Percentiles rank a stretch among this genome's conserved stretches.
phyloP scores from a whole-genome alignment of 2,329 filamentous ascomycete genomes.

The Botrytis sinoallii region DNA sequence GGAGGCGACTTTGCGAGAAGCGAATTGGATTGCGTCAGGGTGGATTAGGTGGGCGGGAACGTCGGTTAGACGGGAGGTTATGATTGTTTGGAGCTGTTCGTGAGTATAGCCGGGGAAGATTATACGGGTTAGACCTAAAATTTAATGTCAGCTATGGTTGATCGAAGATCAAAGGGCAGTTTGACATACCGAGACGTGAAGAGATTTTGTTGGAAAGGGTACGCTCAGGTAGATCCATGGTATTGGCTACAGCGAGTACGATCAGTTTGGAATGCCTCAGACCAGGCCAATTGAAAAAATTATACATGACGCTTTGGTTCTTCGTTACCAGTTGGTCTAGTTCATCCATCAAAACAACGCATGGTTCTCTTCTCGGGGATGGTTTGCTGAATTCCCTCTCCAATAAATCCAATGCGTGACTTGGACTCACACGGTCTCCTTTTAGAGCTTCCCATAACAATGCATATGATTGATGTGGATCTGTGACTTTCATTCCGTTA shows the following conservation, averaged over 20 bases:
- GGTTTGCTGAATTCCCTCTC: slow-evolving; percentile 92
- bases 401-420: slow-evolving; percentile 85
- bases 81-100: slow-evolving; percentile 95
- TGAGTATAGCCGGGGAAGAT: slow-evolving; percentile 98
- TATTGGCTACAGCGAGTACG: slow-evolving; percentile 95
- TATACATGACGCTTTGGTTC: slow-evolving; percentile 99
- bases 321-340: slow-evolving; percentile 96
- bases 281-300: slow-evolving; percentile 99
- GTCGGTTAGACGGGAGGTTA: slow-evolving; percentile 85
- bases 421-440: slow-evolving; percentile 85
- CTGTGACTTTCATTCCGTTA: slow-evolving; percentile 99
- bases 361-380: slow-evolving; percentile 85
- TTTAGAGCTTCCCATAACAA: slow-evolving; percentile 94
- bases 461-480: slow-evolving; percentile 94
- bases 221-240: slow-evolving; percentile 95
- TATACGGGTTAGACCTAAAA: slow-evolving; percentile 75
- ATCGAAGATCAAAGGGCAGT: neutral
- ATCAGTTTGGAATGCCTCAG: slow-evolving; percentile 88
- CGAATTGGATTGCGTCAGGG: slow-evolving; percentile 91
- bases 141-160: slow-evolving; percentile 20
- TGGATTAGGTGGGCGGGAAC: slow-evolving; percentile 89
- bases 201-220: slow-evolving; percentile 98
- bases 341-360: slow-evolving; percentile 97
- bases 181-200: slow-evolving; percentile 62
- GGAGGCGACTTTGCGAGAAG: slow-evolving; percentile 91